phyloP scores from a whole-genome alignment of 2,329 filamentous ascomycete genomes.

The Talaromyces sp. region DNA sequence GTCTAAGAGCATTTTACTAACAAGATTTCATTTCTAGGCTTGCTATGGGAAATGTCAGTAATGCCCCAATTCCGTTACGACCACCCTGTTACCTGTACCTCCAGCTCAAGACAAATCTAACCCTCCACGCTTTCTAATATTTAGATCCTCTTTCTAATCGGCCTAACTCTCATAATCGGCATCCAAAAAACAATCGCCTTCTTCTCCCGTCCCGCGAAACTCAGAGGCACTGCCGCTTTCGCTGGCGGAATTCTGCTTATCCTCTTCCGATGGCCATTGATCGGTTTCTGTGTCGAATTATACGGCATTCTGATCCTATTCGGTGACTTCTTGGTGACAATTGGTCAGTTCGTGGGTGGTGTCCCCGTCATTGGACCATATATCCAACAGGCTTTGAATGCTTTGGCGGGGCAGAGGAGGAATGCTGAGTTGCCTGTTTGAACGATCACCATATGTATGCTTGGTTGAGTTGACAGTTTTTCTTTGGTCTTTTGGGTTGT shows the following conservation, averaged over 20 bases:
- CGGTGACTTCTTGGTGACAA: slow-evolving; percentile 92
- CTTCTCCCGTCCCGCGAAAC: slow-evolving; percentile 90
- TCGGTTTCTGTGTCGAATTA: slow-evolving; percentile 84
- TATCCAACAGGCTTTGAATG: slow-evolving; percentile 70
- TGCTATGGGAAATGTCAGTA: slow-evolving; percentile 84
- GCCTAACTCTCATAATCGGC: slow-evolving; percentile 92
- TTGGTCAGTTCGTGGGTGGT: slow-evolving; percentile 80
- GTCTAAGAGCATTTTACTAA: not conserved
- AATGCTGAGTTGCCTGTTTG: slow-evolving; percentile 63
- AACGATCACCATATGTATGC: not conserved
- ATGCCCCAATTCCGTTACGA: slow-evolving; percentile 29
- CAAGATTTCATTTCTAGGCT: slow-evolving; percentile 56
- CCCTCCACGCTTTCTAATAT: not conserved
- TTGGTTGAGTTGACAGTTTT: no score
- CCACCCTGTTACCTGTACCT: not conserved
- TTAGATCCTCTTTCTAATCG: slow-evolving; percentile 95
- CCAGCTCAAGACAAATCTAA: slow-evolving; percentile 17
- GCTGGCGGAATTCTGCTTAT: slow-evolving; percentile 79
- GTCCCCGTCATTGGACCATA: slow-evolving; percentile 84
- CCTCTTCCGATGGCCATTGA: slow-evolving; percentile 81
- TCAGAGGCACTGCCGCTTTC: slow-evolving; percentile 87
- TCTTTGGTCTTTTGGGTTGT: not conserved
- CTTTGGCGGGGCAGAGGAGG: slow-evolving; percentile 63
- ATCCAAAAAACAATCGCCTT: slow-evolving; percentile 86
- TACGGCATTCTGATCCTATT: slow-evolving; percentile 94